These are phyloP conservation scores for Trametes pubescens DNA, from an alignment of 1,284 basidiomycete species.

Conservation along the genomic window DNA sequence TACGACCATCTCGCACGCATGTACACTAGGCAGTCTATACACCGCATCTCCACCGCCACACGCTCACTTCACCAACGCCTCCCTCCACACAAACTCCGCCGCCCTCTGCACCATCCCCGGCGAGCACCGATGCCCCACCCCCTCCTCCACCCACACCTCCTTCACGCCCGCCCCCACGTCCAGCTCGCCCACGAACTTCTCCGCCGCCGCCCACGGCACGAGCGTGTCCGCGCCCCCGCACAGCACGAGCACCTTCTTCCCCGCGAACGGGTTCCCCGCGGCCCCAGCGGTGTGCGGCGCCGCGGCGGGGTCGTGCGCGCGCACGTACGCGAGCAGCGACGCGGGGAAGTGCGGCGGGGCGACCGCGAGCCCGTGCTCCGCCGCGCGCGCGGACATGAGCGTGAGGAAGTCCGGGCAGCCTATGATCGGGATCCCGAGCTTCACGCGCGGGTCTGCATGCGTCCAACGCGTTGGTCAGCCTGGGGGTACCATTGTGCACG, in stretches of 20 bases:
- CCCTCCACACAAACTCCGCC: constrained; percentile 51
- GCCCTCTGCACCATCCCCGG: constrained; percentile 58
- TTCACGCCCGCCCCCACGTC: constrained; percentile 57
- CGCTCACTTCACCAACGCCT: constrained; percentile 27
- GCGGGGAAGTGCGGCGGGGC: constrained; percentile 68
- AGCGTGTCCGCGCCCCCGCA: constrained; percentile 63
- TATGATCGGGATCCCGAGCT: constrained; percentile 77
- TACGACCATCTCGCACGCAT: constrained; percentile 6
- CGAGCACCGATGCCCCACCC: constrained; percentile 61
- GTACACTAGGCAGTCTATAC: constrained; percentile 11
- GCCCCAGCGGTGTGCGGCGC: constrained; percentile 45
- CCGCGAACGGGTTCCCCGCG: constrained; percentile 64
- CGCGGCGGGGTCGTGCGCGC: constrained; percentile 52
- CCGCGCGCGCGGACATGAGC: constrained; percentile 68
- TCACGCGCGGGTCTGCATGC: constrained; percentile 69
- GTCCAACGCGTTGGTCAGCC: no score
- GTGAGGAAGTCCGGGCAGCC: constrained; percentile 75
- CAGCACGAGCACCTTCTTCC: constrained; percentile 75
- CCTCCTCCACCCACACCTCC: constrained; percentile 54
- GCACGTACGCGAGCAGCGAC: constrained; percentile 57
- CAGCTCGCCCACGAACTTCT: constrained; percentile 58
- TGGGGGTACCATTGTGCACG: no score
- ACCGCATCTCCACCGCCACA: not conserved
- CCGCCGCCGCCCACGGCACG: constrained; percentile 63
- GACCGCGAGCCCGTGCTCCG: constrained; percentile 50